phyloP scores from a whole-genome alignment of 2,329 filamentous ascomycete species.

The Xylaria polymorpha region DNA sequence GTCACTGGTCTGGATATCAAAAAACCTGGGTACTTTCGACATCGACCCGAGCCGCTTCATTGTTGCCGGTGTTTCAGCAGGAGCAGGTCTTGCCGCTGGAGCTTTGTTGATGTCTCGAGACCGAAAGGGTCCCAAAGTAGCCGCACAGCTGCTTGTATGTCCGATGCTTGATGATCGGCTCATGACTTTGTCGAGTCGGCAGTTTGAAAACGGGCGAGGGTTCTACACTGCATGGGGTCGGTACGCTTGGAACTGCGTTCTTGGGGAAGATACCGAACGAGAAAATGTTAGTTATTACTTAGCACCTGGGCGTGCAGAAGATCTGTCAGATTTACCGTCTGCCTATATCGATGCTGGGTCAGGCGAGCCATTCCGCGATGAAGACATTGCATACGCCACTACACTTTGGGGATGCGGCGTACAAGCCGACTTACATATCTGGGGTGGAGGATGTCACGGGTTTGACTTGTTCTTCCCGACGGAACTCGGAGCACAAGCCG shows the following conservation, averaged over 20 bases:
- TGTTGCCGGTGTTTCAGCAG: constrained; percentile 1
- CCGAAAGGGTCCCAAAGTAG: not conserved
- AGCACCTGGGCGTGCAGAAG: constrained; percentile 3
- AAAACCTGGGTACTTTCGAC: not conserved
- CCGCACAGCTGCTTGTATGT: constrained; percentile 3
- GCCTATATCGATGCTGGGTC: constrained; percentile 4
- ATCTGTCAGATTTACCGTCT: not conserved
- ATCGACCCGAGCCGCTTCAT: constrained; percentile 7
- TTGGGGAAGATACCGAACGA: not conserved
- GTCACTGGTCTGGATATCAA: not conserved
- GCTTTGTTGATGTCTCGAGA: constrained; percentile 8
- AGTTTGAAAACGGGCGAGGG: constrained; percentile 8
- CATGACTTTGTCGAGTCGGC: not conserved
- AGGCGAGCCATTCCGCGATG: constrained; percentile 2
- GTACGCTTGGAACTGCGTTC: constrained; percentile 4
- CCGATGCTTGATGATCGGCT: constrained; percentile 8
- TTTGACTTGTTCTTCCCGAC: constrained; percentile 7
- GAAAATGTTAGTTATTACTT: constrained; percentile 3
- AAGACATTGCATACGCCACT: constrained; percentile 3
- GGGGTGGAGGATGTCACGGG: constrained; percentile 7
- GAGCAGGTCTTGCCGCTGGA: not conserved
- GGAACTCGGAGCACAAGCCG: not conserved
- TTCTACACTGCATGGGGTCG: constrained; percentile 5
- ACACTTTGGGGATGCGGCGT: constrained; percentile 6
- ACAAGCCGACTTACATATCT: constrained; percentile 6